These are phyloP conservation scores for Aspergillus tubingensis DNA, from an alignment of 2,329 filamentous ascomycete genomes.

Conservation along the genomic window DNA sequence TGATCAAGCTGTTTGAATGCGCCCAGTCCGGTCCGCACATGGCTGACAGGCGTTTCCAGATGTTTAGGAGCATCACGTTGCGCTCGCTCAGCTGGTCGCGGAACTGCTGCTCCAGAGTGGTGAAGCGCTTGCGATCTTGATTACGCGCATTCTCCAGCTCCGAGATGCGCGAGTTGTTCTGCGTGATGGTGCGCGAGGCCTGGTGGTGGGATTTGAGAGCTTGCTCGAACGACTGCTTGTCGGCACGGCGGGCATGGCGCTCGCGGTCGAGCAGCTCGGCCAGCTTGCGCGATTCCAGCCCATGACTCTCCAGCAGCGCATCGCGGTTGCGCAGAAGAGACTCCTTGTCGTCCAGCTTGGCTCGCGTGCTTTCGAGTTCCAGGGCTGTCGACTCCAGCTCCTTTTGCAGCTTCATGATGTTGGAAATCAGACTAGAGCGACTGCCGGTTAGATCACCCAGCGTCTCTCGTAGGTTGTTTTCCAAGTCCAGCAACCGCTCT, in stretches of 20 bases:
- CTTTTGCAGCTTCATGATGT: conserved; percentile 81
- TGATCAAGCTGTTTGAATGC: conserved; percentile 83
- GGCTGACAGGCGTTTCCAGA: conserved; percentile 85
- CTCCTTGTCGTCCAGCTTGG: conserved; percentile 84
- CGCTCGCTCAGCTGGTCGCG: conserved; percentile 87
- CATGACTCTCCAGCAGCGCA: conserved; percentile 81
- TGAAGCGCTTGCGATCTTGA: conserved; percentile 75
- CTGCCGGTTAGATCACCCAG: conserved; percentile 87
- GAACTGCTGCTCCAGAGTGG: conserved; percentile 74
- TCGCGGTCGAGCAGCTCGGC: conserved; percentile 91
- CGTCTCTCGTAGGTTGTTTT: conserved; percentile 82
- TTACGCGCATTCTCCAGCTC: conserved; percentile 82
- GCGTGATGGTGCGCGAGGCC: conserved; percentile 79
- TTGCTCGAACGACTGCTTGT: conserved; percentile 84
- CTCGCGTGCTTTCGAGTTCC: conserved; percentile 77
- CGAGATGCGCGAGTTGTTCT: conserved; percentile 78
- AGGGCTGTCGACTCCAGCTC: conserved; percentile 82
- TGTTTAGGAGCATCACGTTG: conserved; percentile 80
- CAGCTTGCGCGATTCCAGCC: conserved; percentile 80
- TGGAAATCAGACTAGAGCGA: conserved; percentile 79
- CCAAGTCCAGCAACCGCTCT: conserved; percentile 83
- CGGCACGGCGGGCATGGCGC: conserved; percentile 77
- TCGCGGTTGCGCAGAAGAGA: conserved; percentile 87
- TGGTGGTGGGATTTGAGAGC: conserved; percentile 86
- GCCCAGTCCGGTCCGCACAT: conserved; percentile 92